These are phyloP conservation scores for Sarocladium kiliense DNA, from an alignment of 2,329 filamentous ascomycete species.

Conservation along the genomic window DNA sequence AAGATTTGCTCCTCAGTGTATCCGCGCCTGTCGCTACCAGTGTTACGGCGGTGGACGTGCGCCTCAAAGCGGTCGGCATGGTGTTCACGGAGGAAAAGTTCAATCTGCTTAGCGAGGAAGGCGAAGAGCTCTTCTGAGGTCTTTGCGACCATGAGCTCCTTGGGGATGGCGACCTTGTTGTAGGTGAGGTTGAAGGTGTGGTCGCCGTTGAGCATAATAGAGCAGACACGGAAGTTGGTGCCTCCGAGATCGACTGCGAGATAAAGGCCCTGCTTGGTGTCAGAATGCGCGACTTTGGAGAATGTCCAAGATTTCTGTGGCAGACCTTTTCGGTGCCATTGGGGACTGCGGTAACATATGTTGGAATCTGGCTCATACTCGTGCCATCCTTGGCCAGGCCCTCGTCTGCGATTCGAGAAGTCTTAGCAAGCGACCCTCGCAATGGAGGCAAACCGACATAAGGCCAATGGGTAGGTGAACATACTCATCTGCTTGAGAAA, in stretches of 20 bases:
- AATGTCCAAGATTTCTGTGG: neutral
- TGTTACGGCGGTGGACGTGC: slow-evolving; percentile 60
- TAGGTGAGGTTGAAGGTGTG: slow-evolving; percentile 91
- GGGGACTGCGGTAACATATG: slow-evolving; percentile 91
- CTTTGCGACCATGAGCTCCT: slow-evolving; percentile 83
- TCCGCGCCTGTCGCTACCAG: slow-evolving; percentile 51
- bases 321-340: slow-evolving; percentile 94
- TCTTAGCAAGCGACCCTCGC: neutral
- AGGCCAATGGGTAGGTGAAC: slow-evolving; percentile 14
- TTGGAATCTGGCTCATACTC: slow-evolving; percentile 91
- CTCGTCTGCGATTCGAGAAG: slow-evolving; percentile 52
- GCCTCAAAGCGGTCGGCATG: slow-evolving; percentile 82
- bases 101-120: slow-evolving; percentile 91
- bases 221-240: slow-evolving; percentile 98
- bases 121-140: slow-evolving; percentile 82
- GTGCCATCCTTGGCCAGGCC: slow-evolving; percentile 73
- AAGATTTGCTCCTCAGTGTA: slow-evolving; percentile 74
- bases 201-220: slow-evolving; percentile 87
- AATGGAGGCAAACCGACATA: neutral
- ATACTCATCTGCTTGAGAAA: slow-evolving; percentile 80
- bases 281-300: neutral
- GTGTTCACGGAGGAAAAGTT: slow-evolving; percentile 79
- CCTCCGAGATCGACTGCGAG: slow-evolving; percentile 96
- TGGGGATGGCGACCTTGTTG: slow-evolving; percentile 87
- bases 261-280: slow-evolving; percentile 68